Evolutionary conservation across 495 filamentous ascomycete species (phyloP).

Genomic region (Paragyromitra xinjiangensis): DNA sequence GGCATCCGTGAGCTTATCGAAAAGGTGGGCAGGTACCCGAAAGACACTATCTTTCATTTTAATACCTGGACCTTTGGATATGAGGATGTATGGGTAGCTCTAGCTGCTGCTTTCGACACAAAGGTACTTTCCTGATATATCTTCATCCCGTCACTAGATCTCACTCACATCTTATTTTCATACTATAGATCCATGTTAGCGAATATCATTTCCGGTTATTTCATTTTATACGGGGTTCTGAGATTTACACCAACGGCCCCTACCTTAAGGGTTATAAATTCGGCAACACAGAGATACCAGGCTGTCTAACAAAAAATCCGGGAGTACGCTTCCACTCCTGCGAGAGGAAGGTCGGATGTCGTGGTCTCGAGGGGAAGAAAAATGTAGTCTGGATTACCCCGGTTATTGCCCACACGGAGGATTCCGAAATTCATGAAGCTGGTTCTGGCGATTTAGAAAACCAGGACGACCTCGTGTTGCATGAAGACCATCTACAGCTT

Average conservation of each 20-base stretch:
- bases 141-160: neutral
- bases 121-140: constrained; percentile 61
- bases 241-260: constrained; percentile 63
- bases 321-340: constrained; percentile 85
- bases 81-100: constrained; percentile 82
- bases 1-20: constrained; percentile 77
- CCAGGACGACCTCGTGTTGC: constrained; percentile 53
- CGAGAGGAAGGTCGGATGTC: constrained; percentile 75
- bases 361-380: constrained; percentile 63
- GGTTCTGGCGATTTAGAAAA: constrained; percentile 70
- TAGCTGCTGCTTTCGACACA: constrained; percentile 73
- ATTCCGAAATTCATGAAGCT: constrained; percentile 72
- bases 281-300: constrained; percentile 73
- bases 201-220: constrained; percentile 80
- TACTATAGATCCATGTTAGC: constrained; percentile 77
- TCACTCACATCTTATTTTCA: neutral
- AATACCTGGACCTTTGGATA: constrained; percentile 92
- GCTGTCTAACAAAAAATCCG: constrained; percentile 73
- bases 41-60: constrained; percentile 82
- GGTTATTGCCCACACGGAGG: constrained; percentile 70
- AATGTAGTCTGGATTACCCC: constrained; percentile 80
- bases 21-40: constrained; percentile 74
- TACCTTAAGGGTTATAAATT: constrained; percentile 78
- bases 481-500: constrained; percentile 50
- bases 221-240: constrained; percentile 64